Evolutionary conservation across 441 rosid genomes (phyloP).

Genomic region (Capsella rubella): DNA sequence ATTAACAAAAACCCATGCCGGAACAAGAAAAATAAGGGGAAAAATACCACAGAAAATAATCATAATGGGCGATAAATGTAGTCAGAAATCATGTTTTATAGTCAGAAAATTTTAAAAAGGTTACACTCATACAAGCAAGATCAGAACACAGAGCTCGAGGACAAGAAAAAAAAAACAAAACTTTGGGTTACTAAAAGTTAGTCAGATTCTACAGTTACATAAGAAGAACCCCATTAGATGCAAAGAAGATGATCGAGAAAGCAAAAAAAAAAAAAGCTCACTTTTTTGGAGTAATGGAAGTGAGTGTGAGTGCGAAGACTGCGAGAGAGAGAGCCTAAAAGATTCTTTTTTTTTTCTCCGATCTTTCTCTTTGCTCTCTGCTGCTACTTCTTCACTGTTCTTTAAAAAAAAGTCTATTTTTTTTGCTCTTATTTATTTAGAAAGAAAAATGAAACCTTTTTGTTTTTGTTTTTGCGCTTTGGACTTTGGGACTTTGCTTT

Average conservation of each 20-base stretch:
- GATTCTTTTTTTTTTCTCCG: conserved; percentile 36
- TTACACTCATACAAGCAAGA: conserved; percentile 32
- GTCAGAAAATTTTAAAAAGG: neutral
- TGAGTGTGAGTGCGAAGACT: conserved; percentile 37
- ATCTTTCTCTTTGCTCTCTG: conserved; percentile 28
- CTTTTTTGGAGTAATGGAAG: conserved; percentile 35
- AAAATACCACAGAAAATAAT: neutral
- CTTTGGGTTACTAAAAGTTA: conserved; percentile 20
- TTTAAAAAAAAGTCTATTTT: conserved; percentile 4
- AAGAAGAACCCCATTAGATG: conserved; percentile 19
- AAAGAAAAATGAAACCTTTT: neutral
- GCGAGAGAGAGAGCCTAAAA: conserved; percentile 28
- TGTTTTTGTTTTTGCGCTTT: neutral
- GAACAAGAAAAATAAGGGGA: neutral
- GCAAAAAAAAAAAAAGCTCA: conserved; percentile 8
- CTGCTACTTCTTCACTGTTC: conserved; percentile 32
- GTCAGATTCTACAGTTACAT: conserved; percentile 34
- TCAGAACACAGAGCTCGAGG: conserved; percentile 33
- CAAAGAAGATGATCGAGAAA: conserved; percentile 22
- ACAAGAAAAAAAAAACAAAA: conserved; percentile 5
- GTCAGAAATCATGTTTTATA: conserved; percentile 8
- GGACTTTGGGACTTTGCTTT: conserved; percentile 31
- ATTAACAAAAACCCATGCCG: conserved; percentile 18
- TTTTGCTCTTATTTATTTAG: conserved; percentile 1
- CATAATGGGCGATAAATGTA: conserved; percentile 30